Base-by-base conservation (phyloP, 75 land plant species). In the Picea sitchensis region DNA sequence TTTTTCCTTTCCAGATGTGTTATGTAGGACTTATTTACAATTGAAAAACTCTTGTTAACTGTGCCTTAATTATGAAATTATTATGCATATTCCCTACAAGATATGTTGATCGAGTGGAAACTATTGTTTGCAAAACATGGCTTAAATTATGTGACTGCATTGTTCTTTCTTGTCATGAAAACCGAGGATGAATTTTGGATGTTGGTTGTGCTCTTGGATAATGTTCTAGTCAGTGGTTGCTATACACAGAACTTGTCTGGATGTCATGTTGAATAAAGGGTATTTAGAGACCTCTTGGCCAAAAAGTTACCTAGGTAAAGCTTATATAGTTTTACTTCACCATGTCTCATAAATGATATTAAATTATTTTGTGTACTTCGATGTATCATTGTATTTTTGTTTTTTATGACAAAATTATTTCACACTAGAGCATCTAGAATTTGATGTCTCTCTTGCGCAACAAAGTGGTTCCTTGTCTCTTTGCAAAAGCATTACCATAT, bases 181-280 rank as follows among this genome's bases (percentile, higher is more conserved):
- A 94, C 88, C 17, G 99, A 96, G 77, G 99, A 96, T 80, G 99
- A 95, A 51, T 96, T 94, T 78, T 96, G 99, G 99, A 92, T 96
- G 96, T 92, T 96, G 36, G 93, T 98, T 76, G 93, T 92, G 65
- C 93, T 96, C 18, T 77, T 96, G 60, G 99, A 96, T 77, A 88
- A 94, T 88, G 98, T 94, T 18, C 68, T 96, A 44, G 92, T 94
- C 58, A 87, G 85, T 85, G 97, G 92, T 71, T 92, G 94, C 77
- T 96, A 94, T 61, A 86, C 99, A 12, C 85, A 83, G 81, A 91
- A 96, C 73, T 80, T 94, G 63, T 91, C 90, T 11, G 98, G 99
- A 38, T 96, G 98, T 81, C 99, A 94, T 88, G 95, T 96, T 68
- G 97, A 92, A 67, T 95, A 96, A 80, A 89, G 99, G 62, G 99